Evolutionary conservation across 306 rosid species (phyloP).

Genomic region (Quercus alba): DNA sequence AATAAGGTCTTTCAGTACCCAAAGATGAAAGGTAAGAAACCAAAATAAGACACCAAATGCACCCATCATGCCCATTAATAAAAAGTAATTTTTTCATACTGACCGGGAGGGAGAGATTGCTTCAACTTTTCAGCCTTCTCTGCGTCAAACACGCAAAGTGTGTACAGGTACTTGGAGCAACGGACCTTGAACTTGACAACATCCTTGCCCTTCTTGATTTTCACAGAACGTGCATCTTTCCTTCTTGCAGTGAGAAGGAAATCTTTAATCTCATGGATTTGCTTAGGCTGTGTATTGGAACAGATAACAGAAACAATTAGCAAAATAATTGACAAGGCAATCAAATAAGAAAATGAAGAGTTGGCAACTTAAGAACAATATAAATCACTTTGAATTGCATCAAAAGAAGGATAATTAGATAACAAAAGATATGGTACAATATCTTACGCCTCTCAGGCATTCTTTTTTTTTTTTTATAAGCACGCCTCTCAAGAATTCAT

Average conservation of each 20-base stretch:
- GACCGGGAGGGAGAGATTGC: constrained; percentile 55
- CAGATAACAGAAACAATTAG: neutral
- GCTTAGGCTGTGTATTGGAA: constrained; percentile 38
- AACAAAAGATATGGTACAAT: too few relatives aligned
- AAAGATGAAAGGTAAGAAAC: neutral
- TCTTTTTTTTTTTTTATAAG: too few relatives aligned
- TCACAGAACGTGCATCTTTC: constrained; percentile 56
- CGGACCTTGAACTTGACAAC: constrained; percentile 54
- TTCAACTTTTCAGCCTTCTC: constrained; percentile 57
- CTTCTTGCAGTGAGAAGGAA: constrained; percentile 60
- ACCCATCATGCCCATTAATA: too few relatives aligned
- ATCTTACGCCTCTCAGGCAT: too few relatives aligned
- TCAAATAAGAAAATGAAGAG: neutral
- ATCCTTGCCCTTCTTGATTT: constrained; percentile 42
- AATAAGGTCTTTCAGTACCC: neutral
- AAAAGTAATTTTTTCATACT: neutral
- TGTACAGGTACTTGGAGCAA: constrained; percentile 52
- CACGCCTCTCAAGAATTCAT: too few relatives aligned
- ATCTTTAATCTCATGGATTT: constrained; percentile 54
- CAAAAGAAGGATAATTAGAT: neutral
- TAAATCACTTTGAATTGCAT: neutral
- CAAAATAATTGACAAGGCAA: neutral
- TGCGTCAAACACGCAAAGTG: constrained; percentile 42
- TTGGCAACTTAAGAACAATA: neutral
- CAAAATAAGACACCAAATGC: neutral